A percentile compares a stretch with the other conserved stretches of the same genome.
phyloP scores from a whole-genome alignment of 2,329 filamentous ascomycete genomes.

The Lachnellula arida region DNA sequence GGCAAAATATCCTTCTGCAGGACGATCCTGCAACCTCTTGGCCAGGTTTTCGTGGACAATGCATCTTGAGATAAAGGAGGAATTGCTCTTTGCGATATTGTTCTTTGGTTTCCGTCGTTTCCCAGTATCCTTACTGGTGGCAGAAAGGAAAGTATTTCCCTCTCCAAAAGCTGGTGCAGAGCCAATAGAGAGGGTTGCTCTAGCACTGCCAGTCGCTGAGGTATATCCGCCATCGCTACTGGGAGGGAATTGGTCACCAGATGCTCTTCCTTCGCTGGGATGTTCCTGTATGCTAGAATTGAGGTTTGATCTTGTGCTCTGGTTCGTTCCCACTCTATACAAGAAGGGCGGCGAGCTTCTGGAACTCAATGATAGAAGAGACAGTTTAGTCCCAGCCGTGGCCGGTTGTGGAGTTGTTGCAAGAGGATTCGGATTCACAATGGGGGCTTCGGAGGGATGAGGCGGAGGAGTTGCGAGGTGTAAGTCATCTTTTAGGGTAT shows the following conservation, averaged over 20 bases:
- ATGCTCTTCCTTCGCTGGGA: constrained; percentile 55
- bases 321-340: constrained; percentile 50
- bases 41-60: constrained; percentile 79
- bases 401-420: constrained; percentile 81
- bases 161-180: constrained; percentile 73
- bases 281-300: constrained; percentile 55
- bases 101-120: constrained; percentile 95
- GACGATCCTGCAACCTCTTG: constrained; percentile 76
- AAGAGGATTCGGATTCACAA: constrained; percentile 84
- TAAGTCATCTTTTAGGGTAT: constrained; percentile 84
- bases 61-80: constrained; percentile 94
- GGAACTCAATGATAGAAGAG: constrained; percentile 50
- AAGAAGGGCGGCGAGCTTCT: constrained; percentile 42
- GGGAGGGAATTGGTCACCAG: constrained; percentile 53
- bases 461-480: constrained; percentile 90
- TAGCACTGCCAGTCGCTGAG: constrained; percentile 44
- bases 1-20: constrained; percentile 73
- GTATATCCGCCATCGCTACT: constrained; percentile 52
- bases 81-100: constrained; percentile 97
- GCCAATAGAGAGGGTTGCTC: constrained; percentile 26
- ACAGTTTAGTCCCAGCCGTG: constrained; percentile 78
- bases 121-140: constrained; percentile 63
- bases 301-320: constrained; percentile 42
- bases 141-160: constrained; percentile 68
- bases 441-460: constrained; percentile 87